Conservation (phyloP, 2,329 filamentous ascomycete genomes). For the Verticillium zaregamsianum region DNA sequence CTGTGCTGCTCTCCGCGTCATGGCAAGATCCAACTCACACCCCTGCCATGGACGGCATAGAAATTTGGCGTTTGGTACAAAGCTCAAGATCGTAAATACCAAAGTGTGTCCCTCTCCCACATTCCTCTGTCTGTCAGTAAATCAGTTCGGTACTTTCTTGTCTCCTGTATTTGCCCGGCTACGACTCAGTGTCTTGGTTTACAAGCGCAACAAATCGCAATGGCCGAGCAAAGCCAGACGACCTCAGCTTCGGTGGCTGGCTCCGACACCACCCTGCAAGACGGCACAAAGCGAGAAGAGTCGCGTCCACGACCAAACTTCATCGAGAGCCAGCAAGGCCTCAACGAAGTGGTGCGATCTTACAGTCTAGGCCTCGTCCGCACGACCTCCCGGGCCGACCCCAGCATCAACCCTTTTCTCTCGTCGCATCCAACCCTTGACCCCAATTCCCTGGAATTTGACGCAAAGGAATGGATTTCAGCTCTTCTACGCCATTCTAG, state of each 20-base stretch:
- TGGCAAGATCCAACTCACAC: background rate
- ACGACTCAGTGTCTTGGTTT: background rate
- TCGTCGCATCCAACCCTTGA: slow-evolving; percentile 30
- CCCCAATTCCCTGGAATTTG: slow-evolving; percentile 37
- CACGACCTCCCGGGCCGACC: slow-evolving; percentile 6
- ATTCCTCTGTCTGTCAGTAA: too few relatives aligned
- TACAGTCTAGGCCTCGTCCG: slow-evolving; percentile 14
- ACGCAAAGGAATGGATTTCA: slow-evolving; percentile 39
- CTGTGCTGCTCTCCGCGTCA: background rate
- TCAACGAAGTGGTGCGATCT: slow-evolving; percentile 7
- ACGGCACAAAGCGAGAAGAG: background rate
- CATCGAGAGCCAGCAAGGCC: background rate
- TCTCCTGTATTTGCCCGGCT: too few relatives aligned
- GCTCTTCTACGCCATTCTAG: slow-evolving; percentile 36
- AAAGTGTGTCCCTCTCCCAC: too few relatives aligned
- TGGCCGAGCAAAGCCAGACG: background rate
- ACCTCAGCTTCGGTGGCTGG: background rate
- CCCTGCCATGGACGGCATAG: too few relatives aligned
- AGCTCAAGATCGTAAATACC: too few relatives aligned
- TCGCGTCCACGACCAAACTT: background rate
- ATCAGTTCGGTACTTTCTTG: background rate
- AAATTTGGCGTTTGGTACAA: too few relatives aligned
- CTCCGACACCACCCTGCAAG: background rate
- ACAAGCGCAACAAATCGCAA: background rate
- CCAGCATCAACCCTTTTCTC: slow-evolving; percentile 18